These are phyloP conservation scores for Protoeuglena noctilucae DNA, from an alignment of 139 green algal species.

Conservation along the genomic window DNA sequence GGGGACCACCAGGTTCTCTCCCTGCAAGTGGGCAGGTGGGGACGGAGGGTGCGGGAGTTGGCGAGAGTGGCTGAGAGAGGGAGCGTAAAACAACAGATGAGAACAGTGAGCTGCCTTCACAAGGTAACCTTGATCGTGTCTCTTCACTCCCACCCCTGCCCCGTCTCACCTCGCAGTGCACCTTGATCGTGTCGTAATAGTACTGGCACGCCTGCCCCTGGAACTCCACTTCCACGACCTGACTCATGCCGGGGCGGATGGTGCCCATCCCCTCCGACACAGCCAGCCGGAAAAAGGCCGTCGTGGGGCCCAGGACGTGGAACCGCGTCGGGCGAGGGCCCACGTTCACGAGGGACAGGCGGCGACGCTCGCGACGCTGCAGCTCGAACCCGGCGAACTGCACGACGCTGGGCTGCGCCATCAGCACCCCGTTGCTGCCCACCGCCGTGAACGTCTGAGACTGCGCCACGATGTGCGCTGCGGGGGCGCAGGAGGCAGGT, in stretches of 20 bases:
- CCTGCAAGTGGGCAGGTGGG: no score
- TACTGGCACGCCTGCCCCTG: neutral
- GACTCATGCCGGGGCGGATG: neutral
- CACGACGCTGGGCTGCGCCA: neutral
- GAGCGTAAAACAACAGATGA: no score
- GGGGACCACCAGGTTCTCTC: neutral
- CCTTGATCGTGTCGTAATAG: neutral
- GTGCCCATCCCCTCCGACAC: neutral
- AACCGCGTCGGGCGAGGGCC: neutral
- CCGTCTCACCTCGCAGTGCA: neutral
- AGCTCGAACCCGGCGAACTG: neutral
- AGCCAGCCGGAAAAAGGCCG: neutral
- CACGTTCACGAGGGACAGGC: neutral
- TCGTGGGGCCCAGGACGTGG: neutral
- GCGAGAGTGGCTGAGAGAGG: no score
- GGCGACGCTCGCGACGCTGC: no score
- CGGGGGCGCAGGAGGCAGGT: no score
- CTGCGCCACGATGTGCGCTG: no score
- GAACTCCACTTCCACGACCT: neutral
- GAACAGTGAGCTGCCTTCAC: no score
- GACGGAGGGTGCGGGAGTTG: no score
- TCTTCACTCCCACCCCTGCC: no score
- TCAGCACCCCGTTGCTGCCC: neutral
- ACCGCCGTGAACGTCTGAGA: neutral
- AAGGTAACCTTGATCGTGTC: no score